Evolutionary conservation across 2,329 filamentous ascomycete genomes (phyloP), one percentile per base, ranked within the genome.

Genomic region (Bipolaris zeicola): DNA sequence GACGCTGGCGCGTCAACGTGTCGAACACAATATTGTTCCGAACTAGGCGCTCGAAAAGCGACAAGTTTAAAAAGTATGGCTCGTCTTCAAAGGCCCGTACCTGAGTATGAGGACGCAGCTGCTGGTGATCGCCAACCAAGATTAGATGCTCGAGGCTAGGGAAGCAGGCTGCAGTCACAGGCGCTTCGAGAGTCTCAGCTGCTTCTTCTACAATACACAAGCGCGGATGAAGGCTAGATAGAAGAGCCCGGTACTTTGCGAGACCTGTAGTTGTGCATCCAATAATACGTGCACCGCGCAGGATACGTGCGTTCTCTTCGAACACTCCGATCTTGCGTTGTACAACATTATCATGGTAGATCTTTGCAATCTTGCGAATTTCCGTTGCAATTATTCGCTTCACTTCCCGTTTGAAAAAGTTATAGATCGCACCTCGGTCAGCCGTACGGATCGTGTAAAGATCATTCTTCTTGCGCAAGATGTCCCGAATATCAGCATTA

Each of bases 1-100:
- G 79, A 38, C 91, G 85, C 72, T 96, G 92, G 48, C 85, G 81
- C 1, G 81, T 83, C 0, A 96, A 80, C 50, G 85, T 86, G 1
- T 83, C 82, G 66, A 84, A 91, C 0, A 86, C 83, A 16, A 93
- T 76, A 0, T 80, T 69, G 14, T 90, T 86, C 4, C 81, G 78
- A n/a, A 95, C 83, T 13, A 96, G 80, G 1, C 91, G 83, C 75
- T 96, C 89, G 65, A 96, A 96, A 65, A 96, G 82, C 0, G 91
- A 95, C 0, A 92, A 77, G 31, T 90, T 85, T 34, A 95, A 80
- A 61, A 85, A 82, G 70, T 84, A 92, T 0, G 89, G 89, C 0
- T 81, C 72, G 0, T 78, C 76, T 34, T 83, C 83, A 1, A 92
- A 82, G 1, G 83, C 82, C 1, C 76, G 77, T 1, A 89, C 80